Evolutionary conservation across 2,329 filamentous ascomycete species (phyloP).

Genomic region (Sporothrix schenckii): DNA sequence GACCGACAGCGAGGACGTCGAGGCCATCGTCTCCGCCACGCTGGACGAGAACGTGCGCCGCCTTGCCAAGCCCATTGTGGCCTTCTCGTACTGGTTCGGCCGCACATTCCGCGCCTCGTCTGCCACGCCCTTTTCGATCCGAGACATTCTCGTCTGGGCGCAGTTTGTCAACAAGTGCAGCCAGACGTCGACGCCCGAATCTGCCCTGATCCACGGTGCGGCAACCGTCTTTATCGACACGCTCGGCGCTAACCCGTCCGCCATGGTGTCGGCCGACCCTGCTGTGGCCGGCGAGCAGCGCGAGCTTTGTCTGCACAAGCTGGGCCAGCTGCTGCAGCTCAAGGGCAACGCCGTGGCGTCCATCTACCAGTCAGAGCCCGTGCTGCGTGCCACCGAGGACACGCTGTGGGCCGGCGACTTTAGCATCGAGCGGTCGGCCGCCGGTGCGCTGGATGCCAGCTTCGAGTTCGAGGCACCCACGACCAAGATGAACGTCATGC

Average conservation of each 20-base stretch:
- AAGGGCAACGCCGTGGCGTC: slow-evolving; percentile 58
- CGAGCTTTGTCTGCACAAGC: slow-evolving; percentile 69
- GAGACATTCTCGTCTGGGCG: slow-evolving; percentile 91
- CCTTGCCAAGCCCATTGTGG: slow-evolving; percentile 71
- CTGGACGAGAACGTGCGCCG: slow-evolving; percentile 51
- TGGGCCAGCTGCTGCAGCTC: slow-evolving; percentile 65
- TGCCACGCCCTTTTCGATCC: slow-evolving; percentile 79
- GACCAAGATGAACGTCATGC: slow-evolving; percentile 85
- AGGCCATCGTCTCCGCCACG: slow-evolving; percentile 82
- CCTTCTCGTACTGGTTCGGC: slow-evolving; percentile 93
- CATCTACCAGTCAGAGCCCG: slow-evolving; percentile 66
- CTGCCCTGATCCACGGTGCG: slow-evolving; percentile 75
- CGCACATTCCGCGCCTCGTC: slow-evolving; percentile 74
- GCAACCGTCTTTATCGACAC: slow-evolving; percentile 96
- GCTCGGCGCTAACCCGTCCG: slow-evolving; percentile 91
- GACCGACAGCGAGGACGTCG: slow-evolving; percentile 80
- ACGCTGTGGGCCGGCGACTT: slow-evolving; percentile 75
- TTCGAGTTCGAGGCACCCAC: slow-evolving; percentile 89
- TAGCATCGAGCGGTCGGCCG: slow-evolving; percentile 58
- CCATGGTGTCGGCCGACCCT: slow-evolving; percentile 73
- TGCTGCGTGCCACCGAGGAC: slow-evolving; percentile 58
- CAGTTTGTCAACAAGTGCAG: slow-evolving; percentile 79
- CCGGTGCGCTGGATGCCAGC: slow-evolving; percentile 53
- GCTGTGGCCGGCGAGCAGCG: slow-evolving; percentile 70
- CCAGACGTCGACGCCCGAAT: slow-evolving; percentile 43